Evolutionary conservation across 805 yeast species (phyloP), one percentile per base, ranked within the genome.

Genomic region (Candida sakaeoensis): DNA sequence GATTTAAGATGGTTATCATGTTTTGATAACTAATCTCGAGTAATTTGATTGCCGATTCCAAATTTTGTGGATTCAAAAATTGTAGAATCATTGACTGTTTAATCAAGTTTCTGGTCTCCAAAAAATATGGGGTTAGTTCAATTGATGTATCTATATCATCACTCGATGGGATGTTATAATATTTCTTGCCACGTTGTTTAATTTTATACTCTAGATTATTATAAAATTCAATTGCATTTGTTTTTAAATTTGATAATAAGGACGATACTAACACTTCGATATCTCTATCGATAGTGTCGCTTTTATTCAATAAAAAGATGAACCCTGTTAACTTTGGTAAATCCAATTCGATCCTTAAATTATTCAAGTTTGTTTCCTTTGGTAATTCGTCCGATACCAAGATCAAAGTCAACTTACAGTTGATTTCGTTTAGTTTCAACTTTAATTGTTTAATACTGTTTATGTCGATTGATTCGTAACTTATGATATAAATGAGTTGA

Each of bases 81-180:
- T 66, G 68, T 31, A 49, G 41, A 12, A 68, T 56, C 14, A 67
- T 47, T 1, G 60, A 64, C 37, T 53, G 69, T 40, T 68, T 68
- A 23, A 66, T 53, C 32, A 58, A 43, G 42, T 65, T 67, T 21
- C 74, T 45, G 1, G 67, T 57, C 35, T 65, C 73, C 9, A 68
- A 50, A 33, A 63, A 61, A 39, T 51, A 53, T 2, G 74, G 74
- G 2, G 65, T 50, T 10, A 68, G 42, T 30, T 53, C 57, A 8
- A 68, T 46, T 4, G 46, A 41, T 0, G 70, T 62, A 25, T 56
- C 58, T 6, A 55, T 40, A 8, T 37, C 34, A 15, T 37, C 34
- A 15, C 27, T 19, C n/a, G 46, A 33, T 5, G 72, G 72, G 23
- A 55, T 48, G 1, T 64, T 44, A 43, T 68, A 68, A 48, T 65